Conservation (phyloP, 805 yeast species). For the Ogataea paraovalis region DNA sequence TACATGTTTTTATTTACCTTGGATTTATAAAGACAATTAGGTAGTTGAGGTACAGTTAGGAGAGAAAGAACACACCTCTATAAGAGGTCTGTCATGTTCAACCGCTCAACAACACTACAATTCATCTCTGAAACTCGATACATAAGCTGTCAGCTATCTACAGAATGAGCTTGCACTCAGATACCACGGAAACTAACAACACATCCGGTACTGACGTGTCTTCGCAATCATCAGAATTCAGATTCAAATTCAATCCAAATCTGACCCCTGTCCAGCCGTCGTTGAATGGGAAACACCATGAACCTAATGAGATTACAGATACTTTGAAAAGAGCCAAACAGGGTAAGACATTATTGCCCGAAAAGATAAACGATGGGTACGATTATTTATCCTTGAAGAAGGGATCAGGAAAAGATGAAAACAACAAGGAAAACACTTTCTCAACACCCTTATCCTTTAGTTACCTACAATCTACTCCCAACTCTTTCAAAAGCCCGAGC, state of each 20-base stretch:
- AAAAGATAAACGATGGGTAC: constrained; percentile 19
- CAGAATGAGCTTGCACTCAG: neutral
- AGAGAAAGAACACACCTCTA: too few species aligned
- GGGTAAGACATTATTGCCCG: constrained; percentile 27
- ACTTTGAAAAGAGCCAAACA: constrained; percentile 23
- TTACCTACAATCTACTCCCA: constrained; percentile 9
- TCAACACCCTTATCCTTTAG: constrained; percentile 1
- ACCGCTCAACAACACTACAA: too few species aligned
- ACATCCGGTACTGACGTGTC: neutral
- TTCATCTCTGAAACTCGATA: too few species aligned
- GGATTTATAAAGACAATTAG: too few species aligned
- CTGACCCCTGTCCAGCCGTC: constrained; percentile 17
- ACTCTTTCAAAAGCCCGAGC: constrained; percentile 5
- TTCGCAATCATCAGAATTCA: neutral
- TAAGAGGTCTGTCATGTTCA: too few species aligned
- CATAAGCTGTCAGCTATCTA: neutral
- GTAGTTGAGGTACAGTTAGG: too few species aligned
- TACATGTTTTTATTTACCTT: too few species aligned
- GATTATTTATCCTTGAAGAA: constrained; percentile 10
- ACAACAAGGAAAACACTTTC: constrained; percentile 1
- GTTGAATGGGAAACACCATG: constrained; percentile 3
- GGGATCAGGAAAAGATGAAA: neutral
- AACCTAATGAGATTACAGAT: constrained; percentile 15
- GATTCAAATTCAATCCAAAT: constrained; percentile 5
- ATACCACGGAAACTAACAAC: neutral